A percentile compares a stretch with the other conserved stretches of the same genome.
These are phyloP conservation scores for Thermothielavioides terrestris DNA, from an alignment of 495 filamentous ascomycete species.

Conservation along the genomic window DNA sequence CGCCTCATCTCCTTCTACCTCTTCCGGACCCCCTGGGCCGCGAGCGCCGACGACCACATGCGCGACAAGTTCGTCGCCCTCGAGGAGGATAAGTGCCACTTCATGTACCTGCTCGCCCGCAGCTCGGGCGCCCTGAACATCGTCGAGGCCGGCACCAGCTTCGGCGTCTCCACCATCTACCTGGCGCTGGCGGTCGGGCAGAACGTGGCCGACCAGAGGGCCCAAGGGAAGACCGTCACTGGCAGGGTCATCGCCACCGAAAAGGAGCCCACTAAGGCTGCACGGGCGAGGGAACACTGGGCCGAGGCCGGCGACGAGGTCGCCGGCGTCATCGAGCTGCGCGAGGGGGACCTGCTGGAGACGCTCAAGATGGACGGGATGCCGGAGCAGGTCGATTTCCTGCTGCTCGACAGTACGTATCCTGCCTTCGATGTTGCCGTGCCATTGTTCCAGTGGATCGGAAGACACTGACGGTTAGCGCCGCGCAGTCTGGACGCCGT, in stretches of 20 bases:
- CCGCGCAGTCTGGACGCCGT: neutral
- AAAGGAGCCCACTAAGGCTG: constrained; percentile 7
- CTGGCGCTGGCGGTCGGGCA: neutral
- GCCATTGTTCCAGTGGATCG: neutral
- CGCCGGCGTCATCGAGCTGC: neutral
- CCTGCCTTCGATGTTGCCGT: no score
- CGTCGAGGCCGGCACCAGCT: constrained; percentile 5
- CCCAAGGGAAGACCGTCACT: neutral
- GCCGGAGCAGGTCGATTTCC: constrained; percentile 2
- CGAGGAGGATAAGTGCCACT: constrained; percentile 7
- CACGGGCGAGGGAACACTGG: constrained; percentile 2
- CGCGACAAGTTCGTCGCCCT: constrained; percentile 7
- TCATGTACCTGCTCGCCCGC: constrained; percentile 6
- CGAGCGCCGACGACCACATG: constrained; percentile 5
- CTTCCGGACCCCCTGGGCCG: neutral
- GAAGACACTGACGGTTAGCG: neutral
- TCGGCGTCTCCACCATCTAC: constrained; percentile 5
- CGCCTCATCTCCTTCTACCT: neutral
- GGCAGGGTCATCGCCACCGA: neutral
- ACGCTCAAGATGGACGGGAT: constrained; percentile 3
- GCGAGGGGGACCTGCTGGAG: constrained; percentile 3
- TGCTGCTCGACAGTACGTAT: neutral
- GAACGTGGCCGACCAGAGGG: neutral
- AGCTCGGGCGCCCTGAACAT: neutral
- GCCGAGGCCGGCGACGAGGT: constrained; percentile 2